Base-by-base conservation (phyloP, 2,329 filamentous ascomycete species). In the Arthrinium phaeospermum region DNA sequence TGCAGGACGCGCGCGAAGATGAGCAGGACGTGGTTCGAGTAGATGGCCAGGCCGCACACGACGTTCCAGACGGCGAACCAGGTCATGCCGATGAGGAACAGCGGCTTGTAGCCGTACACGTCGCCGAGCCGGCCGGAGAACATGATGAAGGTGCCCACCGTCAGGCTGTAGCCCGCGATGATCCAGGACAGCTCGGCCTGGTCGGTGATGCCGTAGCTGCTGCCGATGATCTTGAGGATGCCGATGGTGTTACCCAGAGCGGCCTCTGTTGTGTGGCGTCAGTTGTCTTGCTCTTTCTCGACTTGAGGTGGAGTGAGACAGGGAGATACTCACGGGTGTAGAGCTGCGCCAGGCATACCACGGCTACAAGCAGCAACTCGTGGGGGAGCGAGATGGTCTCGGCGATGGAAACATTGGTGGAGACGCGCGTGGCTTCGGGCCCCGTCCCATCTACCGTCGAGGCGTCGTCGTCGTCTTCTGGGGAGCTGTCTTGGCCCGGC, bases 1-100 rank as follows among this genome's bases (percentile, higher is more conserved):
- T 89, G 86, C 13, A 89, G 78, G 2, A 83, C 86, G 34, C 87
- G 84, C 41, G 82, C 82, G 70, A 87, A 81, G 51, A 83, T 82
- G 75, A 89, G 87, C 72, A 82, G 77, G 34, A 80, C 72, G 53
- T 77, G 73, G 41, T 75, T 74, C 13, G 77, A 77, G 72, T 77
- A 80, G 51, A 77, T 76, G 37, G 76, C 82, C 64, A 86, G 81
- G 0, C 82, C 84, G 41, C 77, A 80, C 3, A 82, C 77, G 34
- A 86, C 73, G 13, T 80, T 82, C 78, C 83, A 86, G 24, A 85
- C 45, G 14, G 81, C 76, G 68, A 83, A 83, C 84, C 85, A 86
- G 13, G 76, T 75, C 41, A 82, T 83, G 16, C 85, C 86, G 45
- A 81, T 75, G 2, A 86, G 72, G 10, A 87, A 79, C 72, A 86